Evolutionary conservation across 2,329 filamentous ascomycete species (phyloP).

Genomic region (Sphaceloma murrayae): DNA sequence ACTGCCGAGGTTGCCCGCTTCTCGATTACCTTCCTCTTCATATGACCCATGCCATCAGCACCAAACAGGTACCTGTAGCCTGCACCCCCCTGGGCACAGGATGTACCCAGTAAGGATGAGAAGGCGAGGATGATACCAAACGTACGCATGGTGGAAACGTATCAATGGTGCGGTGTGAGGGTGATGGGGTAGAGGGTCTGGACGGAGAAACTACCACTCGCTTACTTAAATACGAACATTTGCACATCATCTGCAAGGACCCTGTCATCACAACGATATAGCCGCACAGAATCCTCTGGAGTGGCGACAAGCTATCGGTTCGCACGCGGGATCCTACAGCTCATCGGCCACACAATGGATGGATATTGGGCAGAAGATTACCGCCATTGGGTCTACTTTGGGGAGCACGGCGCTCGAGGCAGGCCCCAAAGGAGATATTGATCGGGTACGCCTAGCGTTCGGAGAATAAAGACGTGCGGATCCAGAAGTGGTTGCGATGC

Average conservation of each 20-base stretch:
- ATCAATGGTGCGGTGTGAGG: too few species aligned
- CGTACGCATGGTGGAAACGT: conserved; percentile 18
- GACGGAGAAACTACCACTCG: too few species aligned
- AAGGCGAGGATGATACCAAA: conserved; percentile 14
- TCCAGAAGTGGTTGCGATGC: not conserved
- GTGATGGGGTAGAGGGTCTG: too few species aligned
- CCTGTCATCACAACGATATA: conserved; percentile 2
- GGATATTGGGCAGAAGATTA: too few species aligned
- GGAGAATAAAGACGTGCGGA: conserved; percentile 10
- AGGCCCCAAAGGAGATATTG: too few species aligned
- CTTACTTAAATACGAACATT: too few species aligned
- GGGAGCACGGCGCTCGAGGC: too few species aligned
- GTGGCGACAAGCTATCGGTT: conserved; percentile 9
- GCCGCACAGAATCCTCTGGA: not conserved
- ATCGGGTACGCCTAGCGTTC: conserved; percentile 2
- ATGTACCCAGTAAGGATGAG: conserved; percentile 17
- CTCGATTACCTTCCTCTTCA: conserved; percentile 16
- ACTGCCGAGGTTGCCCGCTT: too few species aligned
- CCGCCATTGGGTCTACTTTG: too few species aligned
- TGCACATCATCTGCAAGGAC: conserved; percentile 3
- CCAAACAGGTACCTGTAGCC: conserved; percentile 17
- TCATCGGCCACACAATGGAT: not conserved
- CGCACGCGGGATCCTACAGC: not conserved
- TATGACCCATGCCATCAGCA: conserved; percentile 19
- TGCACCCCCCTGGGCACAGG: conserved; percentile 16